Base-by-base conservation (phyloP, 371 early-diverging fungal species). In the Mucor saturninus region DNA sequence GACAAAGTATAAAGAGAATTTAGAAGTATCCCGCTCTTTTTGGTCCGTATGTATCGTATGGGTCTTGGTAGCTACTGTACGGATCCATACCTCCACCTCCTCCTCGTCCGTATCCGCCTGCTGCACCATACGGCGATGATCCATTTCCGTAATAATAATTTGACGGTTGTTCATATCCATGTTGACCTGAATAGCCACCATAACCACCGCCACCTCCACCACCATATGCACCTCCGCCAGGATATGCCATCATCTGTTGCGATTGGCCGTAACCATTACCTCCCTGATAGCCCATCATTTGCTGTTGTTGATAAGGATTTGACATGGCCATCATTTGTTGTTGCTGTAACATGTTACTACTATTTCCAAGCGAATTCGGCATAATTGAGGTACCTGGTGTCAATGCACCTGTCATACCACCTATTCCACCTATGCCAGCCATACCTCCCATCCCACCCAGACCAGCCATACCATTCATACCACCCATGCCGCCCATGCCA, bases 121-220 rank as follows among this genome's bases (percentile, higher is more conserved):
- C 35, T 35, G 61, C 43, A 4, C 31, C 53, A 21, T 60, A 60
- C 2, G 61, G 61, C 30, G 61, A 52, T 46, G 48, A 38, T 13
- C 51, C 42, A 37, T 46, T 61, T 7, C 61, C 54, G 37, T 61
- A 61, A 28, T 61, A 54, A 7, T 61, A 61, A 45, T 37, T 54
- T 2, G 49, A 31, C 14, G 54, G 31, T 38, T 53, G 54, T 26
- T 54, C 53, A 29, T 56, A 56, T 6, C 45, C 56, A 8, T 42
- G 6, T 13, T 52, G 50, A 4, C 53, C 53, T 42, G 14, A 29
- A 31, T 31, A 29, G n/a, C 56, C 56, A 21, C 21, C n/a, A 31
- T 43, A 42, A 42, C 32, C 32, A 13, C 56, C 56, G 30, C 54
- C 40, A 28, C 14, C 21, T 11, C 40, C 55, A 54, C 35, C 35